Percentiles rank a stretch among this genome's conserved stretches.
phyloP scores from a whole-genome alignment of 1,284 basidiomycete species.

The Cutaneotrichosporon curvatum region DNA sequence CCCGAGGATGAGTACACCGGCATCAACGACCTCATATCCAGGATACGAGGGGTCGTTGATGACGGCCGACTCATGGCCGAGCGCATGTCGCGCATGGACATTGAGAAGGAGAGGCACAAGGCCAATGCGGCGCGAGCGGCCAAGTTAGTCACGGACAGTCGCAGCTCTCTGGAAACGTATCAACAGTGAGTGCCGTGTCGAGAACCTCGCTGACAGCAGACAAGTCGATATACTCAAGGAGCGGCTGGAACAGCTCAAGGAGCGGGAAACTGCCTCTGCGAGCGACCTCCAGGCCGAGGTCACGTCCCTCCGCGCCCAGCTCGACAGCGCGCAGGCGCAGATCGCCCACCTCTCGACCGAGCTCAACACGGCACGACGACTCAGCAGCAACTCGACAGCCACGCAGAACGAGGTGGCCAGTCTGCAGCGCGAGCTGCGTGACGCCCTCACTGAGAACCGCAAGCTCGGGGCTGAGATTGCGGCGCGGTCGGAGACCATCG shows the following conservation, averaged over 20 bases:
- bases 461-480: constrained; percentile 56
- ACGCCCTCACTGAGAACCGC: constrained; percentile 56
- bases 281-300: constrained; percentile 2
- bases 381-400: neutral
- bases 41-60: constrained; percentile 66
- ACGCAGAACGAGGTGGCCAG: neutral
- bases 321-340: constrained; percentile 6
- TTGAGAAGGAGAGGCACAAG: constrained; percentile 78
- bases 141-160: constrained; percentile 75
- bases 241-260: neutral
- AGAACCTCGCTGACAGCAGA: neutral
- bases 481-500: constrained; percentile 62
- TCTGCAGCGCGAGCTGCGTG: constrained; percentile 58
- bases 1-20: constrained; percentile 35
- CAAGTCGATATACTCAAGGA: constrained; percentile 9
- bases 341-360: neutral
- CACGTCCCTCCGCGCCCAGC: constrained; percentile 1
- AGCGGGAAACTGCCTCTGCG: neutral
- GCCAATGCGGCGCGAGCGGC: constrained; percentile 82
- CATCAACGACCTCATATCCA: constrained; percentile 63
- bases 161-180: constrained; percentile 70
- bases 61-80: constrained; percentile 78
- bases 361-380: neutral
- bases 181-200: constrained; percentile 51
- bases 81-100: constrained; percentile 69